Base-by-base conservation (phyloP, 352 stramenopile species). In the Globisporangium okanoganense region DNA sequence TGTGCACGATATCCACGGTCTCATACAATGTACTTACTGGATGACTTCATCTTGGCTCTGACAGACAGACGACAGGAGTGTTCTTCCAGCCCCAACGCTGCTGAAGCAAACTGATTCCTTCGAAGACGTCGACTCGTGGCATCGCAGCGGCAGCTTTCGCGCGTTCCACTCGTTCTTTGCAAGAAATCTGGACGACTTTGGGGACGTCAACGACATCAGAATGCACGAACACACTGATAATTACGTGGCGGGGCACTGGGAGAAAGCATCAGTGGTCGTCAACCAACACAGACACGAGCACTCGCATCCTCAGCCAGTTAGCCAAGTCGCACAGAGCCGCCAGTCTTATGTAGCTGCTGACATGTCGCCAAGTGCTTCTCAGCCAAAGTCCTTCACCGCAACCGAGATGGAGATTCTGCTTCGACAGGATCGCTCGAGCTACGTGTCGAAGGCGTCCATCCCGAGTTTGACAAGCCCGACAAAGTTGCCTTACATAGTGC, bases 91-190 rank as follows among this genome's bases (percentile, higher is more conserved):
- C 4, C 31, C 66, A 12, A 67, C 58, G 20, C 41, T 70, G 12
- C 69, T 66, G n/a, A 65, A 48, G 33, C 58, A 25, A 22, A 20
- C 35, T 22, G 55, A 66, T 13, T 43, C 70, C 13, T 57, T 64
- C 14, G 45, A 72, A 20, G 70, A 72, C 12, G 44, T 44, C 40
- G 47, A 54, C n/a, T 40, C 41, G 29, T 76, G 66, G 66, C 66
- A 53, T n/a, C 58, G 66, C 38, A 62, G 68, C 55, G 53, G 66
- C 25, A 77, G 63, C 47, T 74, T 72, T 47, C 72, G 77, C 12
- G 71, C 65, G 16, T 82, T 86, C 25, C 70, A 82, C 56, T 74
- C 72, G 5, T 86, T 82, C 58, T 86, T 86, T 43, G 63, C 72
- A 4, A 40, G 58, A 2, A 55, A 69, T 9, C 48, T 77, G 13